Conservation (phyloP, 768 basidiomycete species). For the Tylopilus plumbeoviolaceoides region DNA sequence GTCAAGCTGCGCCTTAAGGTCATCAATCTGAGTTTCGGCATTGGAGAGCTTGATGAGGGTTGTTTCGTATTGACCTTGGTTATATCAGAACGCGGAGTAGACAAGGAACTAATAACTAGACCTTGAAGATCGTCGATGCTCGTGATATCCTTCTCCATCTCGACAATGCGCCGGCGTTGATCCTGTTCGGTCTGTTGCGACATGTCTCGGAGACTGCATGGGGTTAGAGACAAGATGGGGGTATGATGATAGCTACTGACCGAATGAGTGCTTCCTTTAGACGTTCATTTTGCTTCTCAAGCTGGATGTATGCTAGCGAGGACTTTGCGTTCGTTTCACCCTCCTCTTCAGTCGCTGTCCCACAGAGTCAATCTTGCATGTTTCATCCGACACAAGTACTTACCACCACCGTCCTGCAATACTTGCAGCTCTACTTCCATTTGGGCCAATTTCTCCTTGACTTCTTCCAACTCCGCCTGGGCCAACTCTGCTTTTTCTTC, state of each 20-base stretch:
- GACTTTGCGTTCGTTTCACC: conserved; percentile 41
- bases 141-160: conserved; percentile 87
- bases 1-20: conserved; percentile 90
- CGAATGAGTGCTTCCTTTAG: conserved; percentile 91
- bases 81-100: conserved; percentile 3
- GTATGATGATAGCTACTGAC: conserved; percentile 35
- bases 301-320: conserved; percentile 71
- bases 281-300: conserved; percentile 95
- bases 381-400: not conserved
- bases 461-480: conserved; percentile 71
- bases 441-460: conserved; percentile 74
- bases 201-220: conserved; percentile 74
- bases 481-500: conserved; percentile 87
- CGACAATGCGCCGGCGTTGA: conserved; percentile 70
- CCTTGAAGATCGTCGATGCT: conserved; percentile 78
- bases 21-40: conserved; percentile 89
- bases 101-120: conserved; percentile 22
- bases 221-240: not conserved
- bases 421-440: conserved; percentile 82
- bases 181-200: conserved; percentile 86
- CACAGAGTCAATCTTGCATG: conserved; percentile 3
- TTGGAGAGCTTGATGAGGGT: conserved; percentile 77
- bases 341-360: conserved; percentile 24
- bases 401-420: conserved; percentile 54
- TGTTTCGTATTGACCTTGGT: conserved; percentile 72